Base-by-base conservation (phyloP, 306 rosid species). In the Cotoneaster glaucophyllus region DNA sequence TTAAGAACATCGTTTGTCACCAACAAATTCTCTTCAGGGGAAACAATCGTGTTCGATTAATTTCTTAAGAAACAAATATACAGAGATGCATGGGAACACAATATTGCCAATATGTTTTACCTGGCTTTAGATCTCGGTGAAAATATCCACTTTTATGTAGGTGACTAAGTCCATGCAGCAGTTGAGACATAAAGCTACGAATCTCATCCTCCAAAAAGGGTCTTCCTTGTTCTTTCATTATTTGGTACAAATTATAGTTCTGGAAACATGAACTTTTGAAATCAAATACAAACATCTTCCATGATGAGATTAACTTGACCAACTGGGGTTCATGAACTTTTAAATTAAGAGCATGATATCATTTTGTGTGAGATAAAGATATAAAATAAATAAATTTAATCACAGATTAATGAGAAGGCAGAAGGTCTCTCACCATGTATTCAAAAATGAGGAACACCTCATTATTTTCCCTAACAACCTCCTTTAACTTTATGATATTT, bases 71-170 rank as follows among this genome's bases (percentile, higher is more conserved):
- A 26, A 70, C 71, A 71, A 75, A 54, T 29, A 25, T 68, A 73
- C 24, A 39, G 25, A 61, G 58, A 41, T 41, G 58, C 57, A 25
- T 13, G 37, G 13, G 50, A 64, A 17, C 39, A 65, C 71, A 50
- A 19, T 8, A 22, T 6, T 19, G 37, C 52, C 39, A 58, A 8
- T 12, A 17, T 45, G 75, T 81, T 77, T 73, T 79, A 92, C 97
- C 96, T 24, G 96, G 97, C 81, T 92, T 92, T 78, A 92, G 84
- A 87, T 92, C 97, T 78, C 96, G 83, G 75, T 92, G 97, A 85
- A 92, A 92, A 82, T 82, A 92, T 82, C 93, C 87, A 81, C 29
- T 88, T 77, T 77, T 90, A 84, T 92, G 96, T 82, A 92, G 83
- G 80, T 92, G 90, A 85, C 79, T 74, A 39, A 92, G 91, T 74